Evolutionary conservation across 345 rosid genomes (phyloP).

Genomic region (Linum usitatissimum): DNA sequence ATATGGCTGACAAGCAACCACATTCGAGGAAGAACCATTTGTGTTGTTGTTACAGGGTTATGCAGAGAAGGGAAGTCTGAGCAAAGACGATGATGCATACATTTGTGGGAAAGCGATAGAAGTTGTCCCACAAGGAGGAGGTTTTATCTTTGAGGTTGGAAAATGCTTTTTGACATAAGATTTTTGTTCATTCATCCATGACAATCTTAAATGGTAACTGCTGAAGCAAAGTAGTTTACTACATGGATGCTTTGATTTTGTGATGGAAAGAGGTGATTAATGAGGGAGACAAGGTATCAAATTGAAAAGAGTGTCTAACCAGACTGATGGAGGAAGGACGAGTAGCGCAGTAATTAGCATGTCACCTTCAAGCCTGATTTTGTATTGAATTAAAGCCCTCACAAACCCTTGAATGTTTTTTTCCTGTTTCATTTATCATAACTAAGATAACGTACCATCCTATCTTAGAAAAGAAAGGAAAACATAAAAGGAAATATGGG

Average conservation of each 20-base stretch:
- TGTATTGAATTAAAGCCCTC: no score
- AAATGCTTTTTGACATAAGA: background rate
- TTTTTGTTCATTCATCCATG: no score
- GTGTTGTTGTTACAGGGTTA: slow-evolving; percentile 41
- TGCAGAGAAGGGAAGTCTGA: slow-evolving; percentile 57
- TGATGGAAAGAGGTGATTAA: slow-evolving; percentile 39
- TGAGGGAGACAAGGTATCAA: slow-evolving; percentile 56
- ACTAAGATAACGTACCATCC: no score
- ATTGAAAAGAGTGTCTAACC: slow-evolving; percentile 57
- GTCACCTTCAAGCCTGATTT: no score
- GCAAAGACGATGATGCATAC: slow-evolving; percentile 81
- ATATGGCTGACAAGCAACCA: no score
- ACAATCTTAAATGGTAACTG: background rate
- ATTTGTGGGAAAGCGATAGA: slow-evolving; percentile 68
- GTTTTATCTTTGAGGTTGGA: slow-evolving; percentile 63
- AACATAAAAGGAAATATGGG: no score
- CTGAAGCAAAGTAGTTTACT: background rate
- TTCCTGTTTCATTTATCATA: no score
- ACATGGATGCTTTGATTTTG: slow-evolving; percentile 6
- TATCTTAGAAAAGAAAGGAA: no score
- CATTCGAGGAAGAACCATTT: background rate
- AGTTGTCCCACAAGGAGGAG: slow-evolving; percentile 35
- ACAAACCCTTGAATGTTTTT: no score
- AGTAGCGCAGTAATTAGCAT: no score
- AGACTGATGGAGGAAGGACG: slow-evolving; percentile 12